phyloP scores from a whole-genome alignment of 768 basidiomycete genomes.

The Kondoa malvinella region DNA sequence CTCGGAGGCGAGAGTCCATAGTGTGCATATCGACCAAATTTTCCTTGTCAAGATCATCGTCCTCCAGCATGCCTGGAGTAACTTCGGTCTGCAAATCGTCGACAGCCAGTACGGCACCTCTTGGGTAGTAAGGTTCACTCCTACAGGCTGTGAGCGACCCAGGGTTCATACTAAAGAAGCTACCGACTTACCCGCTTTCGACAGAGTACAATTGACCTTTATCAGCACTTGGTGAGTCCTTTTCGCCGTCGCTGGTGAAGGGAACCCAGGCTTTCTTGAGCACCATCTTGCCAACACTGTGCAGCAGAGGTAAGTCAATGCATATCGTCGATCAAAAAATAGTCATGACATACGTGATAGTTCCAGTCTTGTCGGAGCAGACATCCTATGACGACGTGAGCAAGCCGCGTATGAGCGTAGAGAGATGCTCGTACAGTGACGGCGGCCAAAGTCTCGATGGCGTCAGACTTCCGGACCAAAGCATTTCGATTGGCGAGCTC shows the following conservation, averaged over 20 bases:
- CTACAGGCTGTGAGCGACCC: too few species aligned
- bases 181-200: conserved; percentile 31
- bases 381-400: conserved; percentile 29
- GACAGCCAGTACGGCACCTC: conserved; percentile 27
- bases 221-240: neutral
- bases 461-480: conserved; percentile 33
- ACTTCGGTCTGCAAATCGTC: conserved; percentile 16
- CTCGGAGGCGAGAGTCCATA: conserved; percentile 28
- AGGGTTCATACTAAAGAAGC: too few species aligned
- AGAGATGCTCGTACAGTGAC: conserved; percentile 30
- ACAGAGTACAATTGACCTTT: conserved; percentile 23
- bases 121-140: conserved; percentile 31
- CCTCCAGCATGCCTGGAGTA: conserved; percentile 18
- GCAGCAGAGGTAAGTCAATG: too few species aligned
- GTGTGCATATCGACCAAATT: conserved; percentile 29
- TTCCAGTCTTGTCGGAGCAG: conserved; percentile 38
- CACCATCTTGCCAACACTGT: conserved; percentile 34
- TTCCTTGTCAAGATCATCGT: conserved; percentile 18
- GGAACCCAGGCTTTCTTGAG: conserved; percentile 36
- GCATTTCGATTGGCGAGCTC: conserved; percentile 40
- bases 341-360: conserved; percentile 28
- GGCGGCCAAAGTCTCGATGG: conserved; percentile 34
- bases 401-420: too few species aligned
- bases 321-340: neutral
- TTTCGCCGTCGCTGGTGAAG: conserved; percentile 22